Evolutionary conservation across 441 rosid species (phyloP), one percentile per base, ranked within the genome.

Genomic region (Brassica balearica): DNA sequence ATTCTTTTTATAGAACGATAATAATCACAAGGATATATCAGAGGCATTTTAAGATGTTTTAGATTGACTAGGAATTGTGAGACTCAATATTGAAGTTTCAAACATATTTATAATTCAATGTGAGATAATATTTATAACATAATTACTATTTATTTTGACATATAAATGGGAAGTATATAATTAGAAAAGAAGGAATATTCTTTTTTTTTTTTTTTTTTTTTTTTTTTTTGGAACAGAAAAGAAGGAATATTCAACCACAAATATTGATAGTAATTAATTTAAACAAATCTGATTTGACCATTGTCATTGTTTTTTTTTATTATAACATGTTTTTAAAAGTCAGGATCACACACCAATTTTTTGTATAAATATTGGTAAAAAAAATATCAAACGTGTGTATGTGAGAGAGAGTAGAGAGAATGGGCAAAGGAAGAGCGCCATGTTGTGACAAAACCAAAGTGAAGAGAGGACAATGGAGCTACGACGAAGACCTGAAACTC

Each of bases 401-500:
- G 46, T 1, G 69, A 3, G 76, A 15, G n/a, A 32, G 22, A 38
- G 51, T 23, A 72, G 41, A 41, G 70, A 43, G 43, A 36, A 88
- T 90, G 97, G 89, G 87, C 5, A 85, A 78, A 68, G 90, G 90
- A 65, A 84, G 90, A 77, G 86, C 92, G n/a, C 90, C 90, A 3
- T 86, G 92, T 66, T 88, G 90, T 68, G 88, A 88, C 38, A 87
- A 87, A 83, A 81, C 78, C 71, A 56, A 77, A 72, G 90, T 88
- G 83, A 88, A 87, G 83, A 88, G 85, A 83, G 92, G 92, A 25
- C 87, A 88, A 68, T 88, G 92, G 92, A 88, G 87, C 65, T 85
- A 87, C 61, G 85, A 82, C 0, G 92, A 88, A 76, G 92, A 88
- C 77, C 23, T 85, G 76, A 85, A 77, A 71, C 92, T 86, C 65